Evolutionary conservation across 441 rosid genomes (phyloP).

Genomic region (Oxalis stricta): DNA sequence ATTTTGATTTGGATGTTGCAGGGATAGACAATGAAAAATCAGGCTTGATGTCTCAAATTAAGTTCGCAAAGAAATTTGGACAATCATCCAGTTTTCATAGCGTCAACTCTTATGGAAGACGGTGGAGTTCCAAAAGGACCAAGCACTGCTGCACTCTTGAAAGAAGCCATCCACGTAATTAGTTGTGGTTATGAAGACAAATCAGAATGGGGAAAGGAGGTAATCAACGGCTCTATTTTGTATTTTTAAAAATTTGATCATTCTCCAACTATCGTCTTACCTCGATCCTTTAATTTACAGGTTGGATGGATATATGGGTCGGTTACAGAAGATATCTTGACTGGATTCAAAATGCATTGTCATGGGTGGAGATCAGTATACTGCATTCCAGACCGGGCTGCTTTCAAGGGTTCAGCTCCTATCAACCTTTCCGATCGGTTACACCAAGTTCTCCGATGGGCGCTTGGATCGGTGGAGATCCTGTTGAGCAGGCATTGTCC

Average conservation of each 20-base stretch:
- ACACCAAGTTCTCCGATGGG: conserved; percentile 98
- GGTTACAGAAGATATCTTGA: conserved; percentile 91
- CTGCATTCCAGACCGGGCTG: conserved; percentile 71
- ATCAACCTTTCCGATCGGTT: conserved; percentile 96
- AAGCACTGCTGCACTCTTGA: conserved; percentile 67
- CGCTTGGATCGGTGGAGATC: conserved; percentile 93
- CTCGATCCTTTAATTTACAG: conserved; percentile 17
- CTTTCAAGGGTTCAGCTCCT: conserved; percentile 97
- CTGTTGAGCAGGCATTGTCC: conserved; percentile 95
- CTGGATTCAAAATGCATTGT: conserved; percentile 99
- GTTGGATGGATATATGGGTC: conserved; percentile 99
- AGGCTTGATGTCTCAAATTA: conserved; percentile 36
- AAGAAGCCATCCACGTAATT: conserved; percentile 95
- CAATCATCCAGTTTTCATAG: conserved; percentile 82
- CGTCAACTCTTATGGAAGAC: conserved; percentile 61
- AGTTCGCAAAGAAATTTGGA: conserved; percentile 90
- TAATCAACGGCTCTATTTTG: conserved; percentile 7
- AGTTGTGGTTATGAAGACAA: conserved; percentile 97
- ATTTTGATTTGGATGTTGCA: too few relatives aligned
- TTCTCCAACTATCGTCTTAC: neutral
- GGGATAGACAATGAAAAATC: conserved; percentile 51
- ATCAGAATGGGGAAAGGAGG: conserved; percentile 98
- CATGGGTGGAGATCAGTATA: conserved; percentile 98
- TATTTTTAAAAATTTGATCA: neutral
- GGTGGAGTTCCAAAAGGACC: conserved; percentile 83